Percentiles rank a stretch among this genome's conserved stretches.
Conservation (phyloP, 176 grass and related monocot species). For the Triticum timopheevii region DNA sequence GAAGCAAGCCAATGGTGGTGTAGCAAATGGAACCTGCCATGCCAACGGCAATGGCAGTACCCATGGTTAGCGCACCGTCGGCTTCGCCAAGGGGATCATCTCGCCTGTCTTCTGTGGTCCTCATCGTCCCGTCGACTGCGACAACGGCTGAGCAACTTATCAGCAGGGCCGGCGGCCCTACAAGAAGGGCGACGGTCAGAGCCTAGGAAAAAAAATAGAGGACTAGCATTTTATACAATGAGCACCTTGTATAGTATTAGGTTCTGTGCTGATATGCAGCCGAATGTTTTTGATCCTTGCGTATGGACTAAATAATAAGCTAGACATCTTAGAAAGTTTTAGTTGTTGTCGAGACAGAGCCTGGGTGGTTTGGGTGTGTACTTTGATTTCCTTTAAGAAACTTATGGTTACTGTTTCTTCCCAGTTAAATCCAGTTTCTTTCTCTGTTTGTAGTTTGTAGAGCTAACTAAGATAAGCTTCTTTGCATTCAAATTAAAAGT, state of each 20-base stretch:
- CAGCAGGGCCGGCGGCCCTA: not conserved
- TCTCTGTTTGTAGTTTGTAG: too few relatives aligned
- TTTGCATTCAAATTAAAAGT: not conserved
- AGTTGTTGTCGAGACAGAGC: not conserved
- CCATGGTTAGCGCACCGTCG: slow-evolving; percentile 36
- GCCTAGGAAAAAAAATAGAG: not conserved
- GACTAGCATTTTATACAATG: not conserved
- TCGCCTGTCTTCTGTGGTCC: slow-evolving; percentile 28
- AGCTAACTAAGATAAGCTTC: not conserved
- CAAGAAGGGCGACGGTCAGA: not conserved
- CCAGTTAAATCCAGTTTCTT: too few relatives aligned
- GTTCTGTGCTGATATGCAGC: not conserved
- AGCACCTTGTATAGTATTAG: not conserved
- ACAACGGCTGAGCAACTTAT: not conserved
- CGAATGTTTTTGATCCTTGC: not conserved
- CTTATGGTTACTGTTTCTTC: too few relatives aligned
- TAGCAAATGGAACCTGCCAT: slow-evolving; percentile 54
- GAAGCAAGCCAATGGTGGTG: slow-evolving; percentile 49
- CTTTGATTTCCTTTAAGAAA: too few relatives aligned
- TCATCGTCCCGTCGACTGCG: slow-evolving; percentile 41
- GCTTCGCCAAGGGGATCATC: slow-evolving; percentile 24
- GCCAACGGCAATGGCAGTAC: slow-evolving; percentile 71
- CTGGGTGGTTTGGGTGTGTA: not conserved
- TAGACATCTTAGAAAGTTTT: not conserved
- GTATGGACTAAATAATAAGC: not conserved